Percentiles rank a stretch among this genome's conserved stretches.
These are phyloP conservation scores for Suillus tomentosus DNA, from an alignment of 768 basidiomycete species.

Conservation along the genomic window DNA sequence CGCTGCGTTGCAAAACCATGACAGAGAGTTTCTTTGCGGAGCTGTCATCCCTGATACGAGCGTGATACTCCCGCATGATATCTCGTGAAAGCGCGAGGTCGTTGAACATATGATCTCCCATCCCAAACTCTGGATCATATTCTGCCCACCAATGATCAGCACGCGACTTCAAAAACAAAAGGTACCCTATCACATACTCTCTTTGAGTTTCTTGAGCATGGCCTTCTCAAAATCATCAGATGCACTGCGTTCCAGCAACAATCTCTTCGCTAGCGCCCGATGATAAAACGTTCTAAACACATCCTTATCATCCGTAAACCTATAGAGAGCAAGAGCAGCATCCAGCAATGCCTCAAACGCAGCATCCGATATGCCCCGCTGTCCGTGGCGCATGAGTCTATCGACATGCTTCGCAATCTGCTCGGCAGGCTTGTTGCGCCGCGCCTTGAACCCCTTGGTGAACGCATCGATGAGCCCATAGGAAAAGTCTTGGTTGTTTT, in stretches of 20 bases:
- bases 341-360: constrained; percentile 68
- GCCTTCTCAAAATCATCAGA: constrained; percentile 85
- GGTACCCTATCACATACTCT: constrained; percentile 52
- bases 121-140: constrained; percentile 94
- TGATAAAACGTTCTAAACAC: constrained; percentile 94
- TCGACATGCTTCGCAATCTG: constrained; percentile 93
- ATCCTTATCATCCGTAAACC: constrained; percentile 90
- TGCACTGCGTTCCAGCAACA: constrained; percentile 83
- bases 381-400: constrained; percentile 82
- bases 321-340: constrained; percentile 70
- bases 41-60: constrained; percentile 41
- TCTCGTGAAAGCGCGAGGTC: constrained; percentile 82
- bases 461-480: constrained; percentile 78
- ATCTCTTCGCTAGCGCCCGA: constrained; percentile 81
- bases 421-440: constrained; percentile 85
- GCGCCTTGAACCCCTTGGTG: constrained; percentile 67
- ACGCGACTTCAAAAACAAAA: constrained; percentile 7
- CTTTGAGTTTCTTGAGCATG: constrained; percentile 84
- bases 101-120: constrained; percentile 95
- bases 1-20: constrained; percentile 84
- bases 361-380: constrained; percentile 63
- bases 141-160: constrained; percentile 47
- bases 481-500: constrained; percentile 54
- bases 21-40: constrained; percentile 58
- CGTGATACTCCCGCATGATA: constrained; percentile 64